These are phyloP conservation scores for Ceratocystis eucalypticola DNA, from an alignment of 2,329 filamentous ascomycete species.

Conservation along the genomic window DNA sequence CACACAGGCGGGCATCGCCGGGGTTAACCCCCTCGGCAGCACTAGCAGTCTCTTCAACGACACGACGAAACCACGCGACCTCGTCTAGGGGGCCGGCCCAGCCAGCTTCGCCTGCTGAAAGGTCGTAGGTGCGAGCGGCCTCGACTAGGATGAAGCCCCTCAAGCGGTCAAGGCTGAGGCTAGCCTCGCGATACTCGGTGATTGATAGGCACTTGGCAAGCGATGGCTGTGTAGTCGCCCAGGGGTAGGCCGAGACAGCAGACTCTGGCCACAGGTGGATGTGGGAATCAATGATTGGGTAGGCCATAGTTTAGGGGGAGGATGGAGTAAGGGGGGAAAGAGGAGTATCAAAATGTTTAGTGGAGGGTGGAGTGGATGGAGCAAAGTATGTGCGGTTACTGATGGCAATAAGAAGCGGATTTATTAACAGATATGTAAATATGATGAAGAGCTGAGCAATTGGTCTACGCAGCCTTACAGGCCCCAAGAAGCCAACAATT, in stretches of 20 bases:
- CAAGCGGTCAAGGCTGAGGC: conserved; percentile 32
- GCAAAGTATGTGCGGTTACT: too few species aligned
- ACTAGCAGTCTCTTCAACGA: conserved; percentile 47
- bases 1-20: conserved; percentile 39
- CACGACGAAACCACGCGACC: conserved; percentile 51
- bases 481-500: background rate
- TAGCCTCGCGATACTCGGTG: conserved; percentile 44
- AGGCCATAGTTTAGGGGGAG: conserved; percentile 25
- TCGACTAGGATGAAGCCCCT: conserved; percentile 72
- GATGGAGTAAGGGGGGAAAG: background rate
- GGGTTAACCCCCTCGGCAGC: conserved; percentile 45
- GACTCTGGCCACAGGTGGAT: conserved; percentile 71
- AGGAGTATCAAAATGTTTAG: background rate
- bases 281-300: conserved; percentile 72
- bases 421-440: too few species aligned
- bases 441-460: too few species aligned
- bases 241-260: conserved; percentile 53
- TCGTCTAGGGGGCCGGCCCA: conserved; percentile 60
- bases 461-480: too few species aligned
- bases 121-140: conserved; percentile 57
- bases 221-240: conserved; percentile 48
- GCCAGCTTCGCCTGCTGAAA: conserved; percentile 34
- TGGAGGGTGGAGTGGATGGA: too few species aligned
- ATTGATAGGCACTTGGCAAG: conserved; percentile 53
- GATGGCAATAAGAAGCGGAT: too few species aligned